Conservation (phyloP, 2,329 filamentous ascomycete species). For the Pseudogymnoascus sp. region DNA sequence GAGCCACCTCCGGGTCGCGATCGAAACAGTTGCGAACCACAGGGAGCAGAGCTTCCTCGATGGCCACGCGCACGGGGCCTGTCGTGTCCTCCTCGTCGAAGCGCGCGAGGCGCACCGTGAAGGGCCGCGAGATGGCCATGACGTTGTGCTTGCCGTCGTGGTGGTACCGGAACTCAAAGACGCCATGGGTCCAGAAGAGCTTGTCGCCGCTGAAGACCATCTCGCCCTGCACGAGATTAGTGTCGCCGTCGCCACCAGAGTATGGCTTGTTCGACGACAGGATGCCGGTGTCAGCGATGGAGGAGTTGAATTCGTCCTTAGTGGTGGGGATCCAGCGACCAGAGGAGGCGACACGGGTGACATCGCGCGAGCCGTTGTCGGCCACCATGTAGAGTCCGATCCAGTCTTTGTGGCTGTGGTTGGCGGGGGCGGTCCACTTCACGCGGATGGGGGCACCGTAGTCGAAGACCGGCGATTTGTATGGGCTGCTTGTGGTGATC, state of each 20-base stretch:
- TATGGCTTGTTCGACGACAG: slow-evolving; percentile 57
- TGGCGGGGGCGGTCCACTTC: slow-evolving; percentile 79
- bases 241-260: slow-evolving; percentile 33
- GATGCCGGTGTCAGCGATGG: slow-evolving; percentile 68
- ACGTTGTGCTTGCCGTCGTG: slow-evolving; percentile 88
- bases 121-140: slow-evolving; percentile 88
- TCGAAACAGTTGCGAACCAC: slow-evolving; percentile 90
- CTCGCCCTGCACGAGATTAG: slow-evolving; percentile 63
- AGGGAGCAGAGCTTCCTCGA: slow-evolving; percentile 71
- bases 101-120: slow-evolving; percentile 75
- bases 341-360: slow-evolving; percentile 75
- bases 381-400: slow-evolving; percentile 93
- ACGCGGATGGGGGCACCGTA: slow-evolving; percentile 88
- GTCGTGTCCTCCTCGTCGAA: slow-evolving; percentile 69
- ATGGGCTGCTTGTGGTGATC: slow-evolving; percentile 37
- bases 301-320: slow-evolving; percentile 65
- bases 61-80: slow-evolving; percentile 55
- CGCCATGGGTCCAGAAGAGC: slow-evolving; percentile 92
- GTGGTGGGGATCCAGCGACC: slow-evolving; percentile 85
- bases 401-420: slow-evolving; percentile 90
- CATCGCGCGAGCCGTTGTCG: slow-evolving; percentile 79
- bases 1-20: slow-evolving; percentile 82
- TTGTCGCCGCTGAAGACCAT: slow-evolving; percentile 87
- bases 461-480: slow-evolving; percentile 68
- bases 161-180: slow-evolving; percentile 96